Evolutionary conservation across 2,329 filamentous ascomycete genomes (phyloP), one percentile per base, ranked within the genome.

Genomic region (Aureobasidium vineae): DNA sequence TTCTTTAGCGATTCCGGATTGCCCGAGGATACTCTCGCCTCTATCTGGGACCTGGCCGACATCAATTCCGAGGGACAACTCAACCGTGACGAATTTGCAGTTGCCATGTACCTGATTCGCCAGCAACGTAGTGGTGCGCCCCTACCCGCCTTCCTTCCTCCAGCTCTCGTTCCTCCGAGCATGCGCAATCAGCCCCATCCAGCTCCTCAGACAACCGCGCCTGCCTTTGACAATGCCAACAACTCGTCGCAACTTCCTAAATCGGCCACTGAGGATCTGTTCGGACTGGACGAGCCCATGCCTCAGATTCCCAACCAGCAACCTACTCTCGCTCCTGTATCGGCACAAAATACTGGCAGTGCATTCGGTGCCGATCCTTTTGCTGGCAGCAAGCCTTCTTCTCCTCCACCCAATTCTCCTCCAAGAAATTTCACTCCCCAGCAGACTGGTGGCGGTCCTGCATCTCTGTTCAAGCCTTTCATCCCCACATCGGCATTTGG

Each of bases 21-120:
- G 16, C 86, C 91, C 0, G 94, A 98, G 75, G 94, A 97, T 73
- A 87, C 86, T 11, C 82, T 99, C 63, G 95, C 95, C 36, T 91
- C 96, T 72, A 96, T 99, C 70, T 99, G 95, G 95, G 95, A 99
- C 76, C 85, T 99, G 36, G 90, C 95, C 16, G 95, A 99, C 78
- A 92, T 97, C 77, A 92, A 91, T 74, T 95, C 92, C 8, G 90
- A 93, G 71, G 95, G 95, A 13, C 88, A 90, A 66, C 81, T 99
- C 66, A 92, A 85, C 54, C 87, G 86, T 72, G 95, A 99, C 71
- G 93, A 97, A 72, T 99, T 99, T 75, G 92, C 95, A 0, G 92
- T 99, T 54, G 94, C 95, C 63, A 97, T 99, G 93, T 96, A 96
- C 75, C 83, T 99, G 60, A 97, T 99, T 72, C 87, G 93, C 68